Conservation (phyloP, 2,329 filamentous ascomycete species). For the Alternaria brassicae region DNA sequence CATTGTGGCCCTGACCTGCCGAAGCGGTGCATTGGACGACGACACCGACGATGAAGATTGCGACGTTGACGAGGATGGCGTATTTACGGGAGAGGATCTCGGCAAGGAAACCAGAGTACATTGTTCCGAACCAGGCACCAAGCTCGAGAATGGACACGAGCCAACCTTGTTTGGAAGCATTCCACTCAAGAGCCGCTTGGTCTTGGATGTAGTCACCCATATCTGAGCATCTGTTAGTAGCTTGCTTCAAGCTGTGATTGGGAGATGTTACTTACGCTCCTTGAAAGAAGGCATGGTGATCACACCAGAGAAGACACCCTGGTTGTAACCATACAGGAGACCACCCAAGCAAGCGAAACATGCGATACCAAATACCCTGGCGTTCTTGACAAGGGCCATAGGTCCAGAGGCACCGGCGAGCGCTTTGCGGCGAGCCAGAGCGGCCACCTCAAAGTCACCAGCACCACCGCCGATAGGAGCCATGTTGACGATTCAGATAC, state of each 20-base stretch:
- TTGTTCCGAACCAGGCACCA: slow-evolving; percentile 74
- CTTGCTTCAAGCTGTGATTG: too few species aligned
- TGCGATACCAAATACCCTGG: slow-evolving; percentile 62
- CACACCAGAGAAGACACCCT: slow-evolving; percentile 77
- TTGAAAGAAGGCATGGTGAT: slow-evolving; percentile 59
- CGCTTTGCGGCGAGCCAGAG: slow-evolving; percentile 51
- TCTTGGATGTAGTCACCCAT: slow-evolving; percentile 51
- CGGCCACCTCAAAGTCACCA: slow-evolving; percentile 50
- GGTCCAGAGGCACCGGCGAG: slow-evolving; percentile 53
- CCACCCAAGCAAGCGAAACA: slow-evolving; percentile 62
- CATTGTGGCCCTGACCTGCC: slow-evolving; percentile 58
- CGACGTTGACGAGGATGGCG: slow-evolving; percentile 69
- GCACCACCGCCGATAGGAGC: slow-evolving; percentile 47
- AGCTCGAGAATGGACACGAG: slow-evolving; percentile 72
- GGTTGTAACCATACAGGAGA: slow-evolving; percentile 73
- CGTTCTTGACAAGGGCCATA: slow-evolving; percentile 58
- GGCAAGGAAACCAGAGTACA: slow-evolving; percentile 73
- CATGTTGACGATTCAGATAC: slow-evolving; percentile 34
- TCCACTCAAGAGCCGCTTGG: slow-evolving; percentile 34
- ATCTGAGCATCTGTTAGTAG: slow-evolving; percentile 32
- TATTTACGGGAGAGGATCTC: slow-evolving; percentile 73
- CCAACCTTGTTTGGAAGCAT: slow-evolving; percentile 55
- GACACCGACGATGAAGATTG: slow-evolving; percentile 73
- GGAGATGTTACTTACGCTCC: slow-evolving; percentile 35
- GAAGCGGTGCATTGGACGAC: slow-evolving; percentile 70